Conservation (phyloP, 1,284 basidiomycete genomes). For the Fistulina hepatica region DNA sequence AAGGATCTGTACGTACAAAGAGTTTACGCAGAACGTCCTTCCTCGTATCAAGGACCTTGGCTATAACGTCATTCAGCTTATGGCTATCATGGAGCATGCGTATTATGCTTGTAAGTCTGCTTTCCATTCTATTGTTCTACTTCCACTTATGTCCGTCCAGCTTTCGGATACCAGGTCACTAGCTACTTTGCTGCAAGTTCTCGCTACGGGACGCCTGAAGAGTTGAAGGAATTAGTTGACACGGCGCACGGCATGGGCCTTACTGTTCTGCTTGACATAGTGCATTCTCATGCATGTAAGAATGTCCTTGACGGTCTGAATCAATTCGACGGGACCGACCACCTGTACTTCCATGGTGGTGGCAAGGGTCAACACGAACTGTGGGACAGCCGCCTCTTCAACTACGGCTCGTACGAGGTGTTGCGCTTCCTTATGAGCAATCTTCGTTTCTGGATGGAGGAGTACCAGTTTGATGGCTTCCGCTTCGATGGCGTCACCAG, state of each 20-base stretch:
- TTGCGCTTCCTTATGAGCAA: conserved; percentile 92
- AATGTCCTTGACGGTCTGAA: conserved; percentile 95
- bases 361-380: conserved; percentile 85
- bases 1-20: conserved; percentile 92
- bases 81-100: conserved; percentile 97
- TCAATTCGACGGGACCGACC: conserved; percentile 92
- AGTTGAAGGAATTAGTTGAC: conserved; percentile 91
- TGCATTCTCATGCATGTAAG: conserved; percentile 97
- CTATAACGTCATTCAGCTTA: conserved; percentile 95
- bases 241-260: conserved; percentile 90
- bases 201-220: conserved; percentile 89
- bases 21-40: conserved; percentile 81
- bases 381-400: conserved; percentile 96
- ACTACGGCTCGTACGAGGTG: conserved; percentile 92
- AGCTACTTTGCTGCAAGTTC: conserved; percentile 97
- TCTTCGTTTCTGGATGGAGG: conserved; percentile 90
- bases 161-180: conserved; percentile 97
- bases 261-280: conserved; percentile 90
- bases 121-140: conserved; percentile 5
- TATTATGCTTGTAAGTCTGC: conserved; percentile 85
- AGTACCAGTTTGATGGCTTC: conserved; percentile 95
- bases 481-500: conserved; percentile 97
- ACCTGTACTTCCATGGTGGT: conserved; percentile 95
- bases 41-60: conserved; percentile 86
- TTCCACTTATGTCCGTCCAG: conserved; percentile 27